phyloP scores from a whole-genome alignment of 2,329 filamentous ascomycete species.

The Endothia cerciana region DNA sequence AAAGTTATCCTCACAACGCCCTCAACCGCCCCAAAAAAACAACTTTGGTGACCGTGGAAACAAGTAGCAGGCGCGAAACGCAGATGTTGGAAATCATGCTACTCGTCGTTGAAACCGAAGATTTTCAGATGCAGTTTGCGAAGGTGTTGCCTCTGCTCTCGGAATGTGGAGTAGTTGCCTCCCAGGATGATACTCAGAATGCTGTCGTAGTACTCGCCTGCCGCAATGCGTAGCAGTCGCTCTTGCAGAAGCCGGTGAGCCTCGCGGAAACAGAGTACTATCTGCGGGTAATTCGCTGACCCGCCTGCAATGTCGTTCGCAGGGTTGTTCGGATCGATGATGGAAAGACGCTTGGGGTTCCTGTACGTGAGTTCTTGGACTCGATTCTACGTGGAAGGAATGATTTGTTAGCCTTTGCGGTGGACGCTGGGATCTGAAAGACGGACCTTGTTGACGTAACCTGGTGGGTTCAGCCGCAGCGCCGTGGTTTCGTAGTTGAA shows the following conservation, averaged over 20 bases:
- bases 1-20: slow-evolving; percentile 6
- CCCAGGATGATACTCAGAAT: slow-evolving; percentile 74
- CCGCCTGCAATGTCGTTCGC: slow-evolving; percentile 90
- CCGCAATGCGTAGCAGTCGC: slow-evolving; percentile 57
- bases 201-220: slow-evolving; percentile 43
- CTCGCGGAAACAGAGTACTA: slow-evolving; percentile 70
- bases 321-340: slow-evolving; percentile 87
- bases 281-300: slow-evolving; percentile 69
- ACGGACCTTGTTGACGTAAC: slow-evolving; percentile 76
- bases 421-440: background rate
- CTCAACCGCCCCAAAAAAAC: background rate
- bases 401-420: slow-evolving; percentile 3
- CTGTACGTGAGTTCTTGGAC: slow-evolving; percentile 56
- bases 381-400: slow-evolving; percentile 41
- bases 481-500: slow-evolving; percentile 74
- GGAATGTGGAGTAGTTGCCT: slow-evolving; percentile 79
- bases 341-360: slow-evolving; percentile 72
- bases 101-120: slow-evolving; percentile 41
- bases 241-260: slow-evolving; percentile 62
- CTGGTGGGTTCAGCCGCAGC: slow-evolving; percentile 76
- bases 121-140: slow-evolving; percentile 52
- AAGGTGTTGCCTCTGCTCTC: slow-evolving; percentile 68
- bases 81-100: slow-evolving; percentile 7
- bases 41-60: background rate
- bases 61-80: background rate